Conservation (phyloP, 2,329 filamentous ascomycete genomes). For the Beauveria brongniartii region DNA sequence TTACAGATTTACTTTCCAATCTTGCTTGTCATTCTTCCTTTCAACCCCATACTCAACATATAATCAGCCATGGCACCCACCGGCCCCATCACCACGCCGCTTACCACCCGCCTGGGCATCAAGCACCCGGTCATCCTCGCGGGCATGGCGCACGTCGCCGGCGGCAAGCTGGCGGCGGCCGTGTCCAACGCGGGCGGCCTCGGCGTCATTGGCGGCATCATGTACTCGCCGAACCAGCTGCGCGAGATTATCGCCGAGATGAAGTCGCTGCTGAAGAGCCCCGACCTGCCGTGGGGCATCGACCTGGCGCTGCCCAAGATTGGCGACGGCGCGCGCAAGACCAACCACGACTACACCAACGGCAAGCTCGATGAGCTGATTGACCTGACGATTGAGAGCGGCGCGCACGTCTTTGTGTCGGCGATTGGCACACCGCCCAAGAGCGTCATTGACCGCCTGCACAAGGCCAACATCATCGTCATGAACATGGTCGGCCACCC, state of each 20-base stretch:
- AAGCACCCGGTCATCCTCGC: slow-evolving; percentile 85
- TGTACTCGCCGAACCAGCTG: slow-evolving; percentile 66
- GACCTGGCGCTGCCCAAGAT: slow-evolving; percentile 88
- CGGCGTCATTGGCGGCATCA: slow-evolving; percentile 64
- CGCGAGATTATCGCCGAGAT: slow-evolving; percentile 78
- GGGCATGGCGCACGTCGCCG: slow-evolving; percentile 84
- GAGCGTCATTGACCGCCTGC: slow-evolving; percentile 65
- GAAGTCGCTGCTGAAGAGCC: slow-evolving; percentile 61
- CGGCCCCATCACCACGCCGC: slow-evolving; percentile 62
- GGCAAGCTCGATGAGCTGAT: slow-evolving; percentile 84
- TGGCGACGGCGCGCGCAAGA: slow-evolving; percentile 74
- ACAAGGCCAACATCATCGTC: slow-evolving; percentile 70
- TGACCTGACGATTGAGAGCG: slow-evolving; percentile 74
- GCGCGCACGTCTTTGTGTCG: slow-evolving; percentile 77
- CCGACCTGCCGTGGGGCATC: slow-evolving; percentile 75
- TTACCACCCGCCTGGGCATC: slow-evolving; percentile 73
- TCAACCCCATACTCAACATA: not conserved
- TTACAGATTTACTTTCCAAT: not conserved
- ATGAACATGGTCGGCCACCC: slow-evolving; percentile 99
- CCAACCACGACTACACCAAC: slow-evolving; percentile 92
- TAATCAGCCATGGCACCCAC: slow-evolving; percentile 14
- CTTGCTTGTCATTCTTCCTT: not conserved
- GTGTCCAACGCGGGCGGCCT: slow-evolving; percentile 85
- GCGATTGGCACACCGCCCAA: slow-evolving; percentile 82
- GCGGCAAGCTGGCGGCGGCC: slow-evolving; percentile 70